Base-by-base conservation (phyloP, 768 basidiomycete genomes). In the Tulasnella sp. region DNA sequence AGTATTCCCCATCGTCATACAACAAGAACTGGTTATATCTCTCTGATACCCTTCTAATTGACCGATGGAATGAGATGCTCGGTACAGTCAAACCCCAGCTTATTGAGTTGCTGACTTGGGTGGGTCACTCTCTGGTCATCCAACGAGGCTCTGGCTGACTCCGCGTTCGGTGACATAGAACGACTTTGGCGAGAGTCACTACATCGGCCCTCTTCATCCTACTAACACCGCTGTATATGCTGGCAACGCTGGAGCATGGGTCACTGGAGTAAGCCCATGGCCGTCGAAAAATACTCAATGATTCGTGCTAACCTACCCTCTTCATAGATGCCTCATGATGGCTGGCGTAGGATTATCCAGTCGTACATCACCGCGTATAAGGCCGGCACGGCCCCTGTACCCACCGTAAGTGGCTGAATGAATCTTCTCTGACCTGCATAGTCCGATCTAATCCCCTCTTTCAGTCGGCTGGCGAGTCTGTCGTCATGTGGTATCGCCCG, bases 311-410 rank as follows among this genome's bases (percentile, higher is more conserved):
- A 38, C 34, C 15, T 5, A 38, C 15, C 15, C 34, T 38, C 34
- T 38, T 48, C n/a, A 48, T 21, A 19, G 29, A 54, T 27, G 52
- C 68, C 69, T 42, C 71, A 72, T 63, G 60, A 63, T 5, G 64
- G 68, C 38, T 66, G 69, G 65, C 64, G 70, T 8, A 69, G 70
- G 52, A 66, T 70, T 50, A 67, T 69, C 17, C 52, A 65, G 21
- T 70, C 71, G 3, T 72, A 70, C 67, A 72, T 72, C 58, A 61
- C 64, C n/a, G 70, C 71, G 1, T 72, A 68, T 65, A 68, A 69
- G 61, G 56, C 67, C 0, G 71, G 70, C 15, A 15, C 34, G 5
- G 34, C 34, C 9, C 23, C 55, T 1, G 56, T 38, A 15, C 43
- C 7, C 32, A 15, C 7, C 5, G 34, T 38, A 38, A 7, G 15